Base-by-base conservation (phyloP, 2,329 filamentous ascomycete species). In the Colletotrichum eremochloae region DNA sequence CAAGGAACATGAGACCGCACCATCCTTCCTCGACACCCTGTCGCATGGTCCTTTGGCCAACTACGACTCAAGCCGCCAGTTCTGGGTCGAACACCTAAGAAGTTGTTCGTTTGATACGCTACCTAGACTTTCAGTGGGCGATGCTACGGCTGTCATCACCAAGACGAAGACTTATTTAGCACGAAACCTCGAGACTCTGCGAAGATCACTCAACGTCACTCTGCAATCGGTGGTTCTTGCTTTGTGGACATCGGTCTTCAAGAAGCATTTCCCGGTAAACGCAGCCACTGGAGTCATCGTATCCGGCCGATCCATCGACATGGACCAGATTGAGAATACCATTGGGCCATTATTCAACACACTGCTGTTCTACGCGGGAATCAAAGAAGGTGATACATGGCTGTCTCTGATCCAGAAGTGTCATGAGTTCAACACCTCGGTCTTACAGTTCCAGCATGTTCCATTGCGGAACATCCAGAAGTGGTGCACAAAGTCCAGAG, bases 301-400 rank as follows among this genome's bases (percentile, higher is more conserved):
- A 0, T 96, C 95, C 8, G 96, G 95, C 0, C 88, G 95, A 71
- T 89, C 90, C 0, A 88, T 97, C 5, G 89, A 93, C 55, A 82
- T 94, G 15, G 86, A 91, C 9, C 85, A 85, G 2, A 87, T 91
- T 2, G 92, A 95, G 58, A 78, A 85, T 31, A 89, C 93, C 0
- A 88, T 96, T 53, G 96, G 95, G 0, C 95, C 96, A 0, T 83
- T 98, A 29, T 97, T 98, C 86, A 98, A 98, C 78, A 97, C 95
- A 0, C 84, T 98, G 1, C 94, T 95, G 0, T 94, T 93, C 78
- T 86, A 89, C 67, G 81, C 90, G 44, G 78, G 82, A 7, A 75
- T 87, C 18, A 73, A 81, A 8, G 74, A 79, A 0, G 77, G 80
- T 0, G 83, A 86, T 5, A 89, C 86, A 0, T 94, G 92, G 90